Percentiles rank a stretch among this genome's conserved stretches.
phyloP scores from a whole-genome alignment of 2,329 filamentous ascomycete species.

The Aspergillus pseudotamarii region DNA sequence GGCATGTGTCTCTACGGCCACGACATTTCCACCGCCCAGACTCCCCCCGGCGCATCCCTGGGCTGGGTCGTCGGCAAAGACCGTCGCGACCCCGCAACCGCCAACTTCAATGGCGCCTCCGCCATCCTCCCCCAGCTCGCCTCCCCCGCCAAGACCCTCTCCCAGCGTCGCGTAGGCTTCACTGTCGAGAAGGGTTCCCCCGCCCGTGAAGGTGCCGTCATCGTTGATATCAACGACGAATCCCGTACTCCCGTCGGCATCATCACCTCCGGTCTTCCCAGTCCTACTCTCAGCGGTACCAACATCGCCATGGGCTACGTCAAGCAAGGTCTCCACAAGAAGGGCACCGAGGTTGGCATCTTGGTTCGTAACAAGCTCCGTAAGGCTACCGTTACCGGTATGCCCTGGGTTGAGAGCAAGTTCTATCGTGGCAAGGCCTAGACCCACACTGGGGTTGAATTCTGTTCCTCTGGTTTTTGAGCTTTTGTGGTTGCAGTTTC shows the following conservation, averaged over 20 bases:
- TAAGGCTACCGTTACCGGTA: conserved; percentile 76
- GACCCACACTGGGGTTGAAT: not conserved
- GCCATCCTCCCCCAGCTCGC: conserved; percentile 73
- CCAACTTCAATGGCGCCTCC: conserved; percentile 83
- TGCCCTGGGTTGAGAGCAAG: conserved; percentile 83
- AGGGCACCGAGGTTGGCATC: conserved; percentile 78
- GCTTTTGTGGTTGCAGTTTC: not conserved
- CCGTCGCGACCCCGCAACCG: conserved; percentile 59
- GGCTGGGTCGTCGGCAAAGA: conserved; percentile 85
- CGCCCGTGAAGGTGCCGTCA: conserved; percentile 83
- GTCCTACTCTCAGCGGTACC: conserved; percentile 74
- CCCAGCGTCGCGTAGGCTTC: conserved; percentile 77
- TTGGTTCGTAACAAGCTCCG: conserved; percentile 75
- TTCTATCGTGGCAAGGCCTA: conserved; percentile 57
- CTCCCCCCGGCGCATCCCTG: conserved; percentile 67
- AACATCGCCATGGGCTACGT: conserved; percentile 98
- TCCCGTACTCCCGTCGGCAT: conserved; percentile 69
- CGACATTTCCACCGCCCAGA: conserved; percentile 80
- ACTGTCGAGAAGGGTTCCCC: conserved; percentile 78
- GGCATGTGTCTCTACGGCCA: conserved; percentile 99
- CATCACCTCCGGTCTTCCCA: conserved; percentile 88
- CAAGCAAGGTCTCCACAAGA: conserved; percentile 78
- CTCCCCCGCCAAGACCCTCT: conserved; percentile 60
- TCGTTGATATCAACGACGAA: conserved; percentile 62
- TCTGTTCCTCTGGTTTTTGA: not conserved